Percentiles rank a stretch among this genome's conserved stretches.
Evolutionary conservation across 495 filamentous ascomycete species (phyloP).

Genomic region (Ascodesmis nigricans): DNA sequence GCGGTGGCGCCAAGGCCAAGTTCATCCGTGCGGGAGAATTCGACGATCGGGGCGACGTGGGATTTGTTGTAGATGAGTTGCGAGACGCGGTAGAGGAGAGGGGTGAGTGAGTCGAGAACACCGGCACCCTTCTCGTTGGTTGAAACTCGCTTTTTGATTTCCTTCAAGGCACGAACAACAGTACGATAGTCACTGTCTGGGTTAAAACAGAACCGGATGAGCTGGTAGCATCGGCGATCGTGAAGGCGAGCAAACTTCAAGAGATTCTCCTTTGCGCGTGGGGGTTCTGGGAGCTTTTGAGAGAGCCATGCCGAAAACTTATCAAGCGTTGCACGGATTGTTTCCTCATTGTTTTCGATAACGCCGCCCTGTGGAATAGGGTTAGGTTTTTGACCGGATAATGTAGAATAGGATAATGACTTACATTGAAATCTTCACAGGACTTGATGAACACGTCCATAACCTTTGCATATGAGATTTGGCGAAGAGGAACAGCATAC

Average conservation of each 20-base stretch:
- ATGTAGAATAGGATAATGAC: constrained; percentile 12
- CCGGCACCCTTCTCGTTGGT: too few relatives aligned
- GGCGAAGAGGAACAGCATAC: constrained; percentile 61
- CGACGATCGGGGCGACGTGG: constrained; percentile 75
- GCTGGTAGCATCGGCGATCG: constrained; percentile 74
- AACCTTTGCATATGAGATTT: constrained; percentile 43
- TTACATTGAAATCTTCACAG: constrained; percentile 63
- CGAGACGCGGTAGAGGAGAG: constrained; percentile 64
- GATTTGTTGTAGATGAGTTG: constrained; percentile 81
- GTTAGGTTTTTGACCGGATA: constrained; percentile 3
- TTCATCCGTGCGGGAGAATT: constrained; percentile 60
- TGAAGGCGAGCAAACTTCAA: constrained; percentile 81
- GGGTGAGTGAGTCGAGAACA: constrained; percentile 54
- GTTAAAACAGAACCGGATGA: constrained; percentile 64
- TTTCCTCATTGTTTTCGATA: constrained; percentile 39
- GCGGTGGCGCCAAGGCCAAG: constrained; percentile 53
- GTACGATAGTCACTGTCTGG: constrained; percentile 83
- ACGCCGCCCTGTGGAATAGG: constrained; percentile 41
- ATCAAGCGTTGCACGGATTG: constrained; percentile 12
- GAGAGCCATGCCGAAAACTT: constrained; percentile 31
- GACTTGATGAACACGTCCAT: constrained; percentile 49
- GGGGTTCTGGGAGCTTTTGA: constrained; percentile 50
- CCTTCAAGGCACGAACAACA: constrained; percentile 69
- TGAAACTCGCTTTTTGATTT: constrained; percentile 63
- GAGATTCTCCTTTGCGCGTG: constrained; percentile 32